Conservation (phyloP, 495 filamentous ascomycete genomes). For the Xylaria grammica region DNA sequence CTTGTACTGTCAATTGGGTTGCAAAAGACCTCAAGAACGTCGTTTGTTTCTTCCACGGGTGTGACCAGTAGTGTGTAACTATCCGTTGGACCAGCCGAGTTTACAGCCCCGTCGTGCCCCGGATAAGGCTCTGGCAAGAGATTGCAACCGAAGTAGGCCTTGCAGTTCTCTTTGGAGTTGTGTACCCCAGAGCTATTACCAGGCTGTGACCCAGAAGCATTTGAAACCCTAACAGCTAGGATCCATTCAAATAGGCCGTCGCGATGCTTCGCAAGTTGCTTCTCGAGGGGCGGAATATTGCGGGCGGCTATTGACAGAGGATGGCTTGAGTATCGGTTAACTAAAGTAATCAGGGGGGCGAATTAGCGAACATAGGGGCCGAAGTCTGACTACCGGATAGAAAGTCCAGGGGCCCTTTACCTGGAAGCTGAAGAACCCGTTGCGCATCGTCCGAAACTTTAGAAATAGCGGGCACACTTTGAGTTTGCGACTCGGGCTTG, state of each 20-base stretch:
- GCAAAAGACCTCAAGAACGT: conserved; percentile 16
- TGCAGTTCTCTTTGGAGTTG: conserved; percentile 15
- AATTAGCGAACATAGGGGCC: conserved; percentile 1
- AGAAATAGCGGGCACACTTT: conserved; percentile 16
- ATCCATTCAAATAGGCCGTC: conserved; percentile 58
- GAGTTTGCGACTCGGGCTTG: conserved; percentile 29
- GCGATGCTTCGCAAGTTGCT: conserved; percentile 54
- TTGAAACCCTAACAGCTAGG: conserved; percentile 40
- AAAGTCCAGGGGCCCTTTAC: conserved; percentile 22
- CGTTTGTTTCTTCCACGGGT: conserved; percentile 23
- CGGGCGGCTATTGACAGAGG: conserved; percentile 41
- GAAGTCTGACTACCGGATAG: not conserved
- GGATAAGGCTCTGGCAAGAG: conserved; percentile 39
- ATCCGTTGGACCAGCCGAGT: conserved; percentile 5
- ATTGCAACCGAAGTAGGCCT: conserved; percentile 52
- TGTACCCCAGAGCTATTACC: conserved; percentile 24
- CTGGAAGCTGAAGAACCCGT: conserved; percentile 27
- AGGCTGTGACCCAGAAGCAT: conserved; percentile 16
- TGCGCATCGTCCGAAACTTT: conserved; percentile 20
- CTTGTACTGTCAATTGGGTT: not conserved
- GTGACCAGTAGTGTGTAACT: conserved; percentile 31
- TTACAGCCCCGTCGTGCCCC: conserved; percentile 4
- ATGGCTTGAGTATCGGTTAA: conserved; percentile 28
- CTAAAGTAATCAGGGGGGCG: conserved; percentile 13
- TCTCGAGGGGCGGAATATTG: conserved; percentile 40